Conservation (phyloP, 2,329 filamentous ascomycete genomes). For the Aspergillus ibericus region DNA sequence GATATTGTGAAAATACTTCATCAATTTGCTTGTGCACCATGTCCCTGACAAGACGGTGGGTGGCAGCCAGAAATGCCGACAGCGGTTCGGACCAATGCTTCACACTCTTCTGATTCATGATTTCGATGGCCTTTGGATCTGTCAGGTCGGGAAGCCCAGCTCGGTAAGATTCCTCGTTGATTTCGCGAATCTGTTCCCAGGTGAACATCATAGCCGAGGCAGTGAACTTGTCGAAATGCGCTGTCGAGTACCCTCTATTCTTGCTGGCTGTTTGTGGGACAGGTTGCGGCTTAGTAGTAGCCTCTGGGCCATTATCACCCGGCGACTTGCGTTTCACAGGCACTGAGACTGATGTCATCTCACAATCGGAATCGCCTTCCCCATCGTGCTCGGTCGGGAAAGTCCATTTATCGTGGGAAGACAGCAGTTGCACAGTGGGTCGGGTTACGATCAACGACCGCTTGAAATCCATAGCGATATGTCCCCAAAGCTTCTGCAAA, state of each 20-base stretch:
- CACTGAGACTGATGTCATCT: conserved; percentile 18
- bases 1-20: conserved; percentile 33
- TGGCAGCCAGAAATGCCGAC: conserved; percentile 37
- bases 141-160: conserved; percentile 61
- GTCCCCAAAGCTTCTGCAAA: conserved; percentile 46
- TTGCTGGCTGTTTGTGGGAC: background rate
- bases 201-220: conserved; percentile 25
- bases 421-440: conserved; percentile 33
- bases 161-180: conserved; percentile 56
- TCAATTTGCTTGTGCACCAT: conserved; percentile 51
- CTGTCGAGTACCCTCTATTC: conserved; percentile 14
- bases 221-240: conserved; percentile 25
- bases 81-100: conserved; percentile 59
- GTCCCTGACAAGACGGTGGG: conserved; percentile 29
- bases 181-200: conserved; percentile 49
- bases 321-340: conserved; percentile 25
- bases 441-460: conserved; percentile 47
- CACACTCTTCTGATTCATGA: conserved; percentile 59
- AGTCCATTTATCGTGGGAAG: conserved; percentile 35
- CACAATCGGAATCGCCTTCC: conserved; percentile 26
- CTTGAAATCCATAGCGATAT: conserved; percentile 55
- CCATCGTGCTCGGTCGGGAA: conserved; percentile 30
- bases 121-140: conserved; percentile 61
- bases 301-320: background rate
- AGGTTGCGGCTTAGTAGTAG: background rate